Conservation (phyloP, 441 rosid genomes). For the Pelargonium fulgidum region DNA sequence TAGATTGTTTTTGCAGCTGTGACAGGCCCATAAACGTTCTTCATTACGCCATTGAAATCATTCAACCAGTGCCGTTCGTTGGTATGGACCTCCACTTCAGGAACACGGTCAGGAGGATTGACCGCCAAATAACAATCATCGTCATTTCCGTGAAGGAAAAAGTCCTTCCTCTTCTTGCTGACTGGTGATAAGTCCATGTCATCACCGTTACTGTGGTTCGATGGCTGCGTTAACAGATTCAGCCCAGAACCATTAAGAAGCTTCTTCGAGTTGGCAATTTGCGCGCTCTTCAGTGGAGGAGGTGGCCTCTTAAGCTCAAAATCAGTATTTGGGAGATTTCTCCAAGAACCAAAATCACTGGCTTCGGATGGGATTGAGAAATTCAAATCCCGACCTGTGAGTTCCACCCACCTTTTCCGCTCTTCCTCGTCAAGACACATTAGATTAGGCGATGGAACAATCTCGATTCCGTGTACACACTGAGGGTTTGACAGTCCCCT, state of each 20-base stretch:
- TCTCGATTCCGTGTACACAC: constrained; percentile 75
- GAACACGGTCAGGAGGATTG: constrained; percentile 37
- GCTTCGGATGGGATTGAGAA: constrained; percentile 67
- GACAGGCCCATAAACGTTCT: constrained; percentile 68
- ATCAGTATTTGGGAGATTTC: constrained; percentile 62
- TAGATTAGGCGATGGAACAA: constrained; percentile 63
- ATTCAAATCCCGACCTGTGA: constrained; percentile 64
- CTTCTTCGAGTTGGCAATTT: constrained; percentile 39
- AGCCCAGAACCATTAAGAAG: constrained; percentile 57
- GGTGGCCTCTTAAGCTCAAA: constrained; percentile 58
- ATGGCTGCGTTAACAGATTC: constrained; percentile 67
- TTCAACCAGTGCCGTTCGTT: constrained; percentile 55
- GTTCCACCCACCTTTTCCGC: constrained; percentile 66
- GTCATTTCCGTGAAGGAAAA: constrained; percentile 35
- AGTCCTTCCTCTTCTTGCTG: constrained; percentile 56
- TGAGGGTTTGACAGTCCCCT: constrained; percentile 94
- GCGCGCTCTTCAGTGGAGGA: constrained; percentile 32
- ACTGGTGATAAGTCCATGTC: constrained; percentile 36
- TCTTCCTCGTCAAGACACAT: constrained; percentile 58
- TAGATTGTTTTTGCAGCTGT: constrained; percentile 73
- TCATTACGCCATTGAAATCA: constrained; percentile 72
- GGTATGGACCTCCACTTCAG: constrained; percentile 43
- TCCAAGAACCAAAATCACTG: constrained; percentile 71
- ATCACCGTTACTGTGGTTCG: constrained; percentile 50
- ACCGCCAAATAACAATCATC: constrained; percentile 45